These are phyloP conservation scores for Pythium pyrilobum DNA, from an alignment of 352 stramenopile species.

Conservation along the genomic window DNA sequence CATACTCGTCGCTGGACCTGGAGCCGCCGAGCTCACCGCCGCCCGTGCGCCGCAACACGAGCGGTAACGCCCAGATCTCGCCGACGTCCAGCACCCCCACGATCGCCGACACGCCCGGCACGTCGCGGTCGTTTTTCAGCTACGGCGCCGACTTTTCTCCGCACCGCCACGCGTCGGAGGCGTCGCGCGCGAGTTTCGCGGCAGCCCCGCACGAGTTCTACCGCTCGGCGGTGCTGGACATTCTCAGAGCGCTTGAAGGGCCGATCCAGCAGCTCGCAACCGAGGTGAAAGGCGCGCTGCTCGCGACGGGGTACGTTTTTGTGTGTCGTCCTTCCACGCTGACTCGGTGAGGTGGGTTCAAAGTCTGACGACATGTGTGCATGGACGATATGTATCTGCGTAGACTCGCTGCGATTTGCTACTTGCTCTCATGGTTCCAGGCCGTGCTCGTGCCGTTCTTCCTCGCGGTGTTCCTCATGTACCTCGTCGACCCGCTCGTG, in stretches of 20 bases:
- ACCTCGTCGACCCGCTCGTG: slow-evolving; percentile 82
- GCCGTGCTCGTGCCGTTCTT: slow-evolving; percentile 84
- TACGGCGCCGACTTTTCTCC: not conserved
- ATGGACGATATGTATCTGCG: not conserved
- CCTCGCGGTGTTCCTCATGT: slow-evolving; percentile 87
- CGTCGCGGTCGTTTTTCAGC: slow-evolving; percentile 20
- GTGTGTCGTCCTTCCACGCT: not conserved
- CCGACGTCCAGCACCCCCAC: slow-evolving; percentile 23
- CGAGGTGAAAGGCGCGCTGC: slow-evolving; percentile 76
- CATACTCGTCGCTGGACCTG: slow-evolving; percentile 71
- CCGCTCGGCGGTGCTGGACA: slow-evolving; percentile 47
- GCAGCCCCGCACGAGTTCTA: slow-evolving; percentile 31
- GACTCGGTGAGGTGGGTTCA: too few relatives aligned
- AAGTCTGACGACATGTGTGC: too few relatives aligned
- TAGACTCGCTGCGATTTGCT: slow-evolving; percentile 68
- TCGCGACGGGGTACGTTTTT: slow-evolving; percentile 61
- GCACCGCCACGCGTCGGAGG: slow-evolving; percentile 14
- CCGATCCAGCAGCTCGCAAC: slow-evolving; percentile 69
- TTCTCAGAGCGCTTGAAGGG: slow-evolving; percentile 51
- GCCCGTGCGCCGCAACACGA: slow-evolving; percentile 22
- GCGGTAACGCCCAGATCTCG: slow-evolving; percentile 40
- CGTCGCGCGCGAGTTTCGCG: not conserved
- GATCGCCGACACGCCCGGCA: slow-evolving; percentile 17
- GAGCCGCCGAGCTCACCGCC: slow-evolving; percentile 44
- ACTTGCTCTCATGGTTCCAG: slow-evolving; percentile 84